Evolutionary conservation across 2,329 filamentous ascomycete genomes (phyloP), one percentile per base, ranked within the genome.

Genomic region (Metarhizium rileyi): DNA sequence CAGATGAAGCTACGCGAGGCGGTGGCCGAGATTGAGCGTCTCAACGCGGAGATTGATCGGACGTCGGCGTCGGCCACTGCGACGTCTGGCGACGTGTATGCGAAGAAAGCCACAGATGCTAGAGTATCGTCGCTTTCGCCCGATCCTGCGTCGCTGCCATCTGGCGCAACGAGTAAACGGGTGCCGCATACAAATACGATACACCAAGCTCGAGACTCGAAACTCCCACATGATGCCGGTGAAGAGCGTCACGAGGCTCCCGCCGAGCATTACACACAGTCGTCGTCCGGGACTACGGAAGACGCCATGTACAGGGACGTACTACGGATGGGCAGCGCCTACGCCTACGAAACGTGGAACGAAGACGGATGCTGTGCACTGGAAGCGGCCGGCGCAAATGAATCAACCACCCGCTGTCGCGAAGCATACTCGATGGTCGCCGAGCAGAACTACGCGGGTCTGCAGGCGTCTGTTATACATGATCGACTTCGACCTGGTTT

Each of bases 341-440:
- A 36, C n/a, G 33, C 8, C 8, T 36, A 30, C 28, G 28, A 30
- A 6, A 12, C 33, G 16, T 8, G 16, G 7, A 5, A 8, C 16
- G 33, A 36, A 16, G 33, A 8, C 16, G 33, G n/a, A n/a, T 10
- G 8, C 8, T 36, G 33, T 16, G 5, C 16, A 57, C 56, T 52
- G 7, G 52, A 44, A 18, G 41, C 49, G 2, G 44, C 46, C 2
- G 41, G 46, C 5, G 46, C 48, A 1, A 49, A 50, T 9, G 61
- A 64, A 44, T 61, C 60, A 3, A 68, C 64, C 3, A 64, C 61
- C 0, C 56, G 57, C 4, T 68, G 65, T 49, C 54, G 55, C 2
- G 60, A 63, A 20, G 66, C 66, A 5, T 65, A 62, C 38, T 50
- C 55, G 2, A 59, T 68, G 36, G 61, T 68, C 22, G 46, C 56